phyloP scores from a whole-genome alignment of 1,284 basidiomycete species.

The Cerrena zonata region DNA sequence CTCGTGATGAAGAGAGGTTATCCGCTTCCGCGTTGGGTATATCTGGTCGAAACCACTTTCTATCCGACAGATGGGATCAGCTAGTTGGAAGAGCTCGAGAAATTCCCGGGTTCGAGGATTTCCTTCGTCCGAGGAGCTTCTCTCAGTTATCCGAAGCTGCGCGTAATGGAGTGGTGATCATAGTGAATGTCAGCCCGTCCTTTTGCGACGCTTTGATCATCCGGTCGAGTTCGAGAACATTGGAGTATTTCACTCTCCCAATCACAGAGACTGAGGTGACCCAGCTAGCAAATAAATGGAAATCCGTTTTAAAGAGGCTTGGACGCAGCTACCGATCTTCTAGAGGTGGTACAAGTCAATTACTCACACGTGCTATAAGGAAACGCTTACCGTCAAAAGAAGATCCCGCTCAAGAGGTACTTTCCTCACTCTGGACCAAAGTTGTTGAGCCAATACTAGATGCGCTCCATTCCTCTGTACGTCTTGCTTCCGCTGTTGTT shows the following conservation, averaged over 20 bases:
- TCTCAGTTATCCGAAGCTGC: slow-evolving; percentile 2
- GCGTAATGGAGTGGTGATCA: slow-evolving; percentile 5
- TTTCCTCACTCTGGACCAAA: background rate
- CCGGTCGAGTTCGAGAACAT: background rate
- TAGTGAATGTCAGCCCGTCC: slow-evolving; percentile 4
- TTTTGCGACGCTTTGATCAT: slow-evolving; percentile 4
- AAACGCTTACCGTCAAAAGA: background rate
- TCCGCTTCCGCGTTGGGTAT: background rate
- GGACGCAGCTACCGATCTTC: background rate
- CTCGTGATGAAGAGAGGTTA: background rate
- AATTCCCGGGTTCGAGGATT: slow-evolving; percentile 7
- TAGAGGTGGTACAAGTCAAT: background rate
- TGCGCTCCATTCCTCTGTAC: background rate
- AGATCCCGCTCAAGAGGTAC: background rate
- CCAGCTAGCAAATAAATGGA: background rate
- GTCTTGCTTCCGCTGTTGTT: too few relatives aligned
- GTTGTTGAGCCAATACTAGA: background rate
- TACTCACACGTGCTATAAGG: background rate
- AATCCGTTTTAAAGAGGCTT: background rate
- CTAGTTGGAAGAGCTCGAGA: slow-evolving; percentile 3
- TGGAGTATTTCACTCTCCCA: background rate
- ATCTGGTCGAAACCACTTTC: background rate
- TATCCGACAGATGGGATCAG: slow-evolving; percentile 1
- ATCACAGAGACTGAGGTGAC: background rate
- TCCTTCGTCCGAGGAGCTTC: slow-evolving; percentile 6